Conservation (phyloP, 2,329 filamentous ascomycete species). For the Myriosclerotinia duriaeana region DNA sequence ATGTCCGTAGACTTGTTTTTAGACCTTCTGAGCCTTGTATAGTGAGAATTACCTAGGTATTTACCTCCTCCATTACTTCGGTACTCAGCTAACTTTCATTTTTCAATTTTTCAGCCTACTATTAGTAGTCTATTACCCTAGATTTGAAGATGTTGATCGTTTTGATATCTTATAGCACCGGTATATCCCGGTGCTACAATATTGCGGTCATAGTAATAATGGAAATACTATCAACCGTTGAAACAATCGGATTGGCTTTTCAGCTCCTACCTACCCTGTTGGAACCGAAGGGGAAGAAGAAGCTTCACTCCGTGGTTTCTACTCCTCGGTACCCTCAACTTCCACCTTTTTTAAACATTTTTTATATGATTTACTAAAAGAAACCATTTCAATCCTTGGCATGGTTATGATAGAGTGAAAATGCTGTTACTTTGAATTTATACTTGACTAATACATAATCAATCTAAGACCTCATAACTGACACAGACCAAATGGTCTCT, state of each 20-base stretch:
- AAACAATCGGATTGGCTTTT: slow-evolving; percentile 6
- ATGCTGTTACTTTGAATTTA: not conserved
- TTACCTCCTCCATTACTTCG: not conserved
- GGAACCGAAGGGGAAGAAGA: not conserved
- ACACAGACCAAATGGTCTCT: not conserved
- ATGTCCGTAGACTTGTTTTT: slow-evolving; percentile 7
- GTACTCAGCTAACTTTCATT: slow-evolving; percentile 1
- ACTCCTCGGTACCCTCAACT: not conserved
- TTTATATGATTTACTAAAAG: slow-evolving; percentile 2
- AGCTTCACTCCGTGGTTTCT: not conserved
- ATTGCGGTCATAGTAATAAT: not conserved
- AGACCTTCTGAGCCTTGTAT: slow-evolving; percentile 8
- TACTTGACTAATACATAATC: not conserved
- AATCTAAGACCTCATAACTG: not conserved
- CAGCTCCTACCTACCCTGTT: not conserved
- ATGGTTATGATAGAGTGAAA: not conserved
- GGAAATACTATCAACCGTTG: not conserved
- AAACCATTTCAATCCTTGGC: not conserved
- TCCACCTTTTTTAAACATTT: not conserved
- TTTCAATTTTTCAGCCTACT: slow-evolving; percentile 4
- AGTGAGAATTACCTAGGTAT: not conserved
- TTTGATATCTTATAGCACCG: not conserved
- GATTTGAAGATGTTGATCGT: not conserved
- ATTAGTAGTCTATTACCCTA: too few relatives aligned
- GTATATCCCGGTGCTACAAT: not conserved